phyloP scores from a whole-genome alignment of 73 alveolate genomes.

The Breviolum minutum region DNA sequence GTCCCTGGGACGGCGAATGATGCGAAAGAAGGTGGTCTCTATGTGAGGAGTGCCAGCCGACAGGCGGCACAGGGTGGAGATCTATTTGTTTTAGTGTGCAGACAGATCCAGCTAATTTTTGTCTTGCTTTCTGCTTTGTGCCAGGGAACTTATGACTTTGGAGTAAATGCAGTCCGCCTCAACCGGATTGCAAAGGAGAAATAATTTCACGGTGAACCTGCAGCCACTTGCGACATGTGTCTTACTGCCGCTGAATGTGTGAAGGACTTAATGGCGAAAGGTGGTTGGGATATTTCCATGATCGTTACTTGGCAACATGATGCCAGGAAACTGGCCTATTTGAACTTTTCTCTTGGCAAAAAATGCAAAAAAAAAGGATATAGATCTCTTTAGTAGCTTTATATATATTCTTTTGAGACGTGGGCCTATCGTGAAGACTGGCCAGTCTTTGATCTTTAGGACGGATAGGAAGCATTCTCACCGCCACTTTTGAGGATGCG shows the following conservation, averaged over 20 bases:
- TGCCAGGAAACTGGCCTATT: neutral
- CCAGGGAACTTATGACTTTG: conserved; percentile 74
- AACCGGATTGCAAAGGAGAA: conserved; percentile 64
- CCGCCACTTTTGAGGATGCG: conserved; percentile 9
- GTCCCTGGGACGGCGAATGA: conserved; percentile 65
- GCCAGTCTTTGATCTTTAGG: too few relatives aligned
- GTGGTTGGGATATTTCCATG: conserved; percentile 71
- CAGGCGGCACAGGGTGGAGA: neutral
- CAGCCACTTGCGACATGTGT: neutral
- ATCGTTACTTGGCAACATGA: conserved; percentile 1
- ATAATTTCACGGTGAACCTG: neutral
- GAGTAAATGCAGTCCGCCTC: conserved; percentile 79
- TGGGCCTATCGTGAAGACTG: too few relatives aligned
- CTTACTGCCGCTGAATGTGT: neutral
- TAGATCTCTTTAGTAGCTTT: too few relatives aligned
- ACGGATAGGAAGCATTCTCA: too few relatives aligned
- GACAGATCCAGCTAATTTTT: neutral
- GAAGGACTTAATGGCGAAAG: conserved; percentile 80
- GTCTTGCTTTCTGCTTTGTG: neutral
- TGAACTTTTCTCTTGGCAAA: neutral
- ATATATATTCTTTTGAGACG: too few relatives aligned
- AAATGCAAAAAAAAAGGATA: too few relatives aligned
- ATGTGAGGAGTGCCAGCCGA: conserved; percentile 67
- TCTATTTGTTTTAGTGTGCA: neutral
- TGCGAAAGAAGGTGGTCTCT: conserved; percentile 67